Conservation (phyloP, 2,329 filamentous ascomycete species). For the Fonsecaea nubica region DNA sequence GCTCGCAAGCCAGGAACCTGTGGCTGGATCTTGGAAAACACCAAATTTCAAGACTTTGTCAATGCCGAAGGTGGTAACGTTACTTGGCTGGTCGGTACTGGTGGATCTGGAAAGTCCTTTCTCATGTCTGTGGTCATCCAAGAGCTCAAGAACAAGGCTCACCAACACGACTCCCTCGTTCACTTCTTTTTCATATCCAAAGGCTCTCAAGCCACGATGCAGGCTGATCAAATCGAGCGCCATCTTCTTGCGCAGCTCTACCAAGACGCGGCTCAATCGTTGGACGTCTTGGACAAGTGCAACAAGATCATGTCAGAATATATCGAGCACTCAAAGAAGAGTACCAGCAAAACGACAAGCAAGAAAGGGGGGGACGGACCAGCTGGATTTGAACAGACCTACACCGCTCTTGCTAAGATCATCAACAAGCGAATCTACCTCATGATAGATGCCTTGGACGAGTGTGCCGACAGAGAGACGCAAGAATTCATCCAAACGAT, state of each 20-base stretch:
- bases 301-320: neutral
- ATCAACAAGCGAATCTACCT: conserved; percentile 7
- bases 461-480: neutral
- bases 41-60: neutral
- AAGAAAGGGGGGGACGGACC: neutral
- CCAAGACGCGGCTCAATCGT: neutral
- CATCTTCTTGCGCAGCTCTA: conserved; percentile 2
- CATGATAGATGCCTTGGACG: conserved; percentile 1
- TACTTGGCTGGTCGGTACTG: conserved; percentile 1
- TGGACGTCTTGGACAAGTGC: neutral
- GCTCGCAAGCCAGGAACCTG: neutral
- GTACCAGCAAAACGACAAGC: neutral
- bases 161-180: neutral
- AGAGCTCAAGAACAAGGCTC: neutral
- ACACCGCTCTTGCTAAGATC: neutral
- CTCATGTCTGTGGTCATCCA: neutral
- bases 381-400: conserved; percentile 2
- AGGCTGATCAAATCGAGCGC: conserved; percentile 4
- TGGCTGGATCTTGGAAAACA: conserved; percentile 3
- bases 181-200: conserved; percentile 4
- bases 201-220: neutral
- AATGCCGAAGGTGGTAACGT: neutral
- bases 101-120: conserved; percentile 2
- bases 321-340: neutral
- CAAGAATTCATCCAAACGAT: conserved; percentile 5